Base-by-base conservation (phyloP, 2,329 filamentous ascomycete species). In the Verticillium nonalfalfae region DNA sequence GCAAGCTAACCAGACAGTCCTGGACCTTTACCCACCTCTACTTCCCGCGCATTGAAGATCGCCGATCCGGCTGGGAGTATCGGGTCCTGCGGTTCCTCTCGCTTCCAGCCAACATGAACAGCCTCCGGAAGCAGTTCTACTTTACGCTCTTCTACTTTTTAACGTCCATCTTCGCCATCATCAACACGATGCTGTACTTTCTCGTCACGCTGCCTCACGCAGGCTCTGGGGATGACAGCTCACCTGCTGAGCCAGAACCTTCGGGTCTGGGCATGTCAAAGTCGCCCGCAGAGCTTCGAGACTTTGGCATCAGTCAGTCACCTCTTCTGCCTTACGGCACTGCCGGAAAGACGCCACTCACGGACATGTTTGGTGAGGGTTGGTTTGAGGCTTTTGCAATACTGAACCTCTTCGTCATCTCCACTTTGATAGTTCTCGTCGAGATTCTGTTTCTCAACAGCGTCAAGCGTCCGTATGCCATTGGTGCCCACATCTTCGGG, bases 1-100 rank as follows among this genome's bases (percentile, higher is more conserved):
- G 15, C 60, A 26, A 14, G 1, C 14, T 58, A n/a, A 15, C 50
- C 26, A 59, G 13, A 57, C 60, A 83, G 81, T 72, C 71, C 34
- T 84, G 81, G 81, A 82, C 80, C 0, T 79, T 78, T 58, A 81
- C 81, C 57, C 81, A 84, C 65, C 72, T 82, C 34, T 78, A 81
- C 67, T 78, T 77, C 59, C 80, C 80, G 1, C 73, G 77, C 10
- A 66, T 72, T 9, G 74, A 79, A 18, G 70, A 76, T 0, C 67
- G 72, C 38, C 74, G 71, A 63, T 75, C 68, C 38, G 68, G 69
- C 9, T 70, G 73, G 66, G 77, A 76, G 65, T 71, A 72, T 26
- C 70, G 64, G 39, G 63, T 79, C 59, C 66, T 81, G 61, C 72
- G 69, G 3, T 66, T 70, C 65, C 73, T 83, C 68, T 81, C 81